Evolutionary conservation across 148 eudicot species (phyloP), one percentile per base, ranked within the genome.

Genomic region (Chenopodium album): DNA sequence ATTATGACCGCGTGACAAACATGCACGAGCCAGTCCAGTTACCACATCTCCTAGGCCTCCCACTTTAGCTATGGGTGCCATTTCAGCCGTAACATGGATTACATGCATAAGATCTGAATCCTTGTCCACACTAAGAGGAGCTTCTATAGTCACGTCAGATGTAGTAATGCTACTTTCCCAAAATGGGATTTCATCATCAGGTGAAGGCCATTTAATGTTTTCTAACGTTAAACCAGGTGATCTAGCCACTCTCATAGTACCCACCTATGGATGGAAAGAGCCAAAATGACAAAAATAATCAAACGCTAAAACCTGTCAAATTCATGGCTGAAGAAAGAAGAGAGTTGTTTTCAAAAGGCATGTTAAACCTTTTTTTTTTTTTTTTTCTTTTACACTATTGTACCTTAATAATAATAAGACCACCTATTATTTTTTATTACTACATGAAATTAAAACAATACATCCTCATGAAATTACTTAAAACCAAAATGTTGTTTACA

Each of bases 11-110:
- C 94, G 92, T 50, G 85, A 85, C 76, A 94, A 79, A 80, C 98
- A 94, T 20, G 98, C 94, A 22, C 96, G 93, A 76, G 92, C 94
- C 68, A 94, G 92, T 37, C 98, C 98, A 52, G 98, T 92, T n/a
- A 94, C 96, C 76, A 94, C 98, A 79, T 94, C 98, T 79, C 96
- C 98, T 66, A 94, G 93, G 74, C 98, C 98, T 69, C 98, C 98
- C 68, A 94, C 98, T 84, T 94, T 94, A 44, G 98, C 98, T 76
- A 94, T 71, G 7, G 98, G 98, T 67, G 98, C 98, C 96, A 94
- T 89, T 81, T 94, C 98, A 82, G 98, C 98, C 10, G 98, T 92
- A 66, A 94, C 91, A 75, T 94, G 98, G 80, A 90, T 82, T 69
- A 91, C 63, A 80, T 92, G 91, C 85, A 91, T 70, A 80, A 84